phyloP scores from a whole-genome alignment of 2,329 filamentous ascomycete species.

The Cladosporium cucumerinum region DNA sequence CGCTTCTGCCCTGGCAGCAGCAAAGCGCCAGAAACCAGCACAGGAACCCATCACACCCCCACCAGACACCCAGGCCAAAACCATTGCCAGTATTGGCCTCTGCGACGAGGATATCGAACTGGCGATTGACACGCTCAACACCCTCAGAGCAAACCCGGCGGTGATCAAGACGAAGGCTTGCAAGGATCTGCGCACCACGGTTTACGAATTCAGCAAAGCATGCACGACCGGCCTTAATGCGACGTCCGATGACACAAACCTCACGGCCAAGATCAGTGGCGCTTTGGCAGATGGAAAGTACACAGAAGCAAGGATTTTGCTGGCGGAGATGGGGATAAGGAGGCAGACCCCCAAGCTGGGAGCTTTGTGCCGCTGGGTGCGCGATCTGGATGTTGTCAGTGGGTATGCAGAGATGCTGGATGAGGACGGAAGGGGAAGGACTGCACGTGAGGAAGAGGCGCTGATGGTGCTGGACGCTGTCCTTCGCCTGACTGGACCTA shows the following conservation, averaged over 20 bases:
- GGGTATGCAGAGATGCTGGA: constrained; percentile 58
- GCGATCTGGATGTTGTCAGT: constrained; percentile 66
- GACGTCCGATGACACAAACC: constrained; percentile 56
- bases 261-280: constrained; percentile 64
- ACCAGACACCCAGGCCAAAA: constrained; percentile 14
- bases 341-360: constrained; percentile 64
- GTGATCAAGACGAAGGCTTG: constrained; percentile 67
- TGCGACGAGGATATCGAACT: constrained; percentile 61
- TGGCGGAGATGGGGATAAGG: constrained; percentile 69
- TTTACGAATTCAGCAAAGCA: constrained; percentile 66
- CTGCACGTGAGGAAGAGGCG: constrained; percentile 52
- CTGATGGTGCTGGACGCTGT: constrained; percentile 63
- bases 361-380: constrained; percentile 68
- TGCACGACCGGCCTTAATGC: constrained; percentile 65
- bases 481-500: constrained; percentile 60
- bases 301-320: constrained; percentile 60
- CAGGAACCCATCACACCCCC: constrained; percentile 16
- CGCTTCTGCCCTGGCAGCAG: neutral
- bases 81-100: constrained; percentile 13
- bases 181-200: constrained; percentile 62
- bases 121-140: constrained; percentile 60
- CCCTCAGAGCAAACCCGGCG: constrained; percentile 56
- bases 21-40: constrained; percentile 8
- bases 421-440: constrained; percentile 42
- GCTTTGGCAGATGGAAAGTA: constrained; percentile 65